phyloP scores from a whole-genome alignment of 805 yeast species.

The Nakazawaea ernobii region DNA sequence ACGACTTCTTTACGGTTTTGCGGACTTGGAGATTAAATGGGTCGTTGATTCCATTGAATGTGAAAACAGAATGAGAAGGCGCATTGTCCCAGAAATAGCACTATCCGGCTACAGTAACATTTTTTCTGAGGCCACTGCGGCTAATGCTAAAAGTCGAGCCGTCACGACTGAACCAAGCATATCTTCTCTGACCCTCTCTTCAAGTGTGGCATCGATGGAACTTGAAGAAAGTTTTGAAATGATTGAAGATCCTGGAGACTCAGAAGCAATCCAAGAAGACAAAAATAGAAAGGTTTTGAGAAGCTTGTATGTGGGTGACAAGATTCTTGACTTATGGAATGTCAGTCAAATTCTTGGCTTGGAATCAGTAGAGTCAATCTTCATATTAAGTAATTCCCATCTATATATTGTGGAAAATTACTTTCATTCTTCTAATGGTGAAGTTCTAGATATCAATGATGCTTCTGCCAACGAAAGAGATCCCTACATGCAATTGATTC shows the following conservation, averaged over 20 bases:
- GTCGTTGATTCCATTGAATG: slow-evolving; percentile 67
- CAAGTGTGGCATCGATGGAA: slow-evolving; percentile 9
- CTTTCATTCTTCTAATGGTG: slow-evolving; percentile 47
- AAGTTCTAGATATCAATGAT: slow-evolving; percentile 59
- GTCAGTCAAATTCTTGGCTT: slow-evolving; percentile 71
- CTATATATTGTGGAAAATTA: slow-evolving; percentile 67
- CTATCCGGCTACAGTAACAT: background rate
- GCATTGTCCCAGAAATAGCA: slow-evolving; percentile 42
- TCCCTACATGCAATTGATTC: slow-evolving; percentile 59
- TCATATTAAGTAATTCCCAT: slow-evolving; percentile 62
- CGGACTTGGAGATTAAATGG: slow-evolving; percentile 28
- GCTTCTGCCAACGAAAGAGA: slow-evolving; percentile 62
- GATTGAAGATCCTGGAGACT: slow-evolving; percentile 33
- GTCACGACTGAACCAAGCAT: background rate
- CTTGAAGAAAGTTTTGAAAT: slow-evolving; percentile 32
- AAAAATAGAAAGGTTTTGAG: slow-evolving; percentile 70
- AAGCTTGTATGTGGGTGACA: slow-evolving; percentile 64
- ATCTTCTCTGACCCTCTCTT: background rate
- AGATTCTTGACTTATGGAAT: slow-evolving; percentile 68
- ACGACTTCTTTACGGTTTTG: slow-evolving; percentile 25
- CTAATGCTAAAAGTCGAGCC: background rate
- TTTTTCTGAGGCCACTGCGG: no score
- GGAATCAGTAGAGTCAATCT: slow-evolving; percentile 68
- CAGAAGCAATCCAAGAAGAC: slow-evolving; percentile 44
- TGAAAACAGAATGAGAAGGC: slow-evolving; percentile 56